Conservation (phyloP, 345 rosid genomes). For the Euphorbia tirucalli region DNA sequence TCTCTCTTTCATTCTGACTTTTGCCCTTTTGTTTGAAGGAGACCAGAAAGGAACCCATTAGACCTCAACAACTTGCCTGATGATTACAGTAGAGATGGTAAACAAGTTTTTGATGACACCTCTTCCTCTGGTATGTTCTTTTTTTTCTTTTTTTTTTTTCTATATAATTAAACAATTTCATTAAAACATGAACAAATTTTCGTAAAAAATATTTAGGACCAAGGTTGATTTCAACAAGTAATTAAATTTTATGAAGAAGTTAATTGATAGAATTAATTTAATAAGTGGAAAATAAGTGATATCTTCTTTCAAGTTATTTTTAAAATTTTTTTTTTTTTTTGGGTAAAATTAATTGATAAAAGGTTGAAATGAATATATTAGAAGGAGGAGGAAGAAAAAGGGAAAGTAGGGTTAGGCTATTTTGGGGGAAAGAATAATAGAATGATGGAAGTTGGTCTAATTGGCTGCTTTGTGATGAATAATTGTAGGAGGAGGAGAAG, state of each 20-base stretch:
- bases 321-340: no score
- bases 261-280: no score
- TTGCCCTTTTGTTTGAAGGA: constrained; percentile 44
- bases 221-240: no score
- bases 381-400: no score
- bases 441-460: constrained; percentile 41
- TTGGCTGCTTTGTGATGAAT: constrained; percentile 22
- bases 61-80: constrained; percentile 99
- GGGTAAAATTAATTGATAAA: no score
- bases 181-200: neutral
- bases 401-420: constrained; percentile 33
- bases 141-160: neutral
- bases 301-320: constrained; percentile 1
- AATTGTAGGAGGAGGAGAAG: neutral
- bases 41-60: constrained; percentile 67
- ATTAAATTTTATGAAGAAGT: no score
- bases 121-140: constrained; percentile 55
- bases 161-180: neutral
- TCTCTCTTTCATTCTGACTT: neutral
- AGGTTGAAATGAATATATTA: no score
- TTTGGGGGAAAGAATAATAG: constrained; percentile 34
- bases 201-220: no score
- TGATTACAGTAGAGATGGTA: constrained; percentile 58
- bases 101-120: constrained; percentile 50
- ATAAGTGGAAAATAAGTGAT: no score